Conservation (phyloP, 2,329 filamentous ascomycete genomes). For the Fusarium sp. region DNA sequence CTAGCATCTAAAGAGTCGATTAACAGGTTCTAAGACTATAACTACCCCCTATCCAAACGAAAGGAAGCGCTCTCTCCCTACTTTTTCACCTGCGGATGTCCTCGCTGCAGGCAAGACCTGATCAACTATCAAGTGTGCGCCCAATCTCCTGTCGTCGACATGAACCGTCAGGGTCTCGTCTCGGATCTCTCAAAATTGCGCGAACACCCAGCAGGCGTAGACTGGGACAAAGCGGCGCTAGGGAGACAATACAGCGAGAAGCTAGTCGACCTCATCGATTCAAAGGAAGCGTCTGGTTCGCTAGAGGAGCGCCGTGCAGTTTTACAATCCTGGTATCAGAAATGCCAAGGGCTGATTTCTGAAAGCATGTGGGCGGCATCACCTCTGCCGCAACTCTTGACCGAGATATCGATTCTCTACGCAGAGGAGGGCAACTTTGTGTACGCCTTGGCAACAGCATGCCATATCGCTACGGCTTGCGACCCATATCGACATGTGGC, state of each 20-base stretch:
- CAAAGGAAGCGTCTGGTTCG: slow-evolving; percentile 36
- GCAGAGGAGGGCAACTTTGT: slow-evolving; percentile 55
- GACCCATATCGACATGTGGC: slow-evolving; percentile 64
- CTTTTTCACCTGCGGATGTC: slow-evolving; percentile 65
- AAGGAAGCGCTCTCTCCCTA: slow-evolving; percentile 60
- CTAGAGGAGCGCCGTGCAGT: slow-evolving; percentile 42
- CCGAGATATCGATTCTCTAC: slow-evolving; percentile 60
- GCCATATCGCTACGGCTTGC: slow-evolving; percentile 60
- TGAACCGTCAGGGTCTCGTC: slow-evolving; percentile 60
- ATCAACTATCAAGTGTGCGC: slow-evolving; percentile 66
- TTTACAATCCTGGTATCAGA: slow-evolving; percentile 39
- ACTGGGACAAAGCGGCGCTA: slow-evolving; percentile 24
- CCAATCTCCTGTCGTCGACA: slow-evolving; percentile 52
- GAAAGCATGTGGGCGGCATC: slow-evolving; percentile 60
- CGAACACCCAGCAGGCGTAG: slow-evolving; percentile 43
- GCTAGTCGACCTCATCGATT: slow-evolving; percentile 45
- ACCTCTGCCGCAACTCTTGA: slow-evolving; percentile 59
- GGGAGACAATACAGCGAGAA: slow-evolving; percentile 40
- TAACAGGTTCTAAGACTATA: slow-evolving; percentile 56
- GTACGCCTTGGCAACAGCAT: slow-evolving; percentile 59
- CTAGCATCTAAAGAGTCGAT: not conserved
- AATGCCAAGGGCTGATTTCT: slow-evolving; percentile 40
- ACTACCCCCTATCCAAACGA: slow-evolving; percentile 57
- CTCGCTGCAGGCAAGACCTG: slow-evolving; percentile 62
- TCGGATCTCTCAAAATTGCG: slow-evolving; percentile 51